Evolutionary conservation across 805 yeast genomes (phyloP), one percentile per base, ranked within the genome.

Genomic region (Lipomyces mesembrius): DNA sequence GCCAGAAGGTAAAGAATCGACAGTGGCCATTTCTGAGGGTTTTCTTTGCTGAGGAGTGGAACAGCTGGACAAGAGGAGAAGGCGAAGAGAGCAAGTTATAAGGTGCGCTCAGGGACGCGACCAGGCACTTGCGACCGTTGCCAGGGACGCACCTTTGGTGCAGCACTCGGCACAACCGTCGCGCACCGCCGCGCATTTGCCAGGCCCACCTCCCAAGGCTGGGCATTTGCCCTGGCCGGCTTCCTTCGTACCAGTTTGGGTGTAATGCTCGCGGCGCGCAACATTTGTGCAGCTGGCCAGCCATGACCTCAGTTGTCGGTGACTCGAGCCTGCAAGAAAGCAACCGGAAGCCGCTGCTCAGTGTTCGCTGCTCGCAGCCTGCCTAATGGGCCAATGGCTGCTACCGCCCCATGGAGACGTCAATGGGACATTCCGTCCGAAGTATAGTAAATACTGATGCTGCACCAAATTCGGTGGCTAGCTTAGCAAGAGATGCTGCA

Each of bases 1-100:
- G 49, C 67, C 67, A 49, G 67, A 64, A 22, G 67, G 64, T 11
- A 61, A 25, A 49, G 49, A 25, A 3, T 12, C 57, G 20, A n/a
- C 51, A 34, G 57, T n/a, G 35, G 64, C 43, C 55, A 64, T 53
- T 37, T 9, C 34, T 37, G 60, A 53, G 43, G 55, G 25, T 46
- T 22, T 22, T 9, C n/a, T 5, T 12, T 25, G 55, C 9, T n/a
- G n/a, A 25, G 7, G 34, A 20, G n/a, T 22, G 27, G 32, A 20
- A 43, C 52, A 34, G 59, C 35, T 20, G 39, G 57, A 55, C 25
- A 43, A 22, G 56, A 25, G 46, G 59, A 59, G 46, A 37, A 59
- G 27, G 32, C 22, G 25, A 43, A 11, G 43, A 29, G 25, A 17
- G 46, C 27, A 25, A 59, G 51, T 43, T 22, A 53, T 56, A 35